phyloP scores from a whole-genome alignment of 2,329 filamentous ascomycete genomes.

The Venturia effusa region DNA sequence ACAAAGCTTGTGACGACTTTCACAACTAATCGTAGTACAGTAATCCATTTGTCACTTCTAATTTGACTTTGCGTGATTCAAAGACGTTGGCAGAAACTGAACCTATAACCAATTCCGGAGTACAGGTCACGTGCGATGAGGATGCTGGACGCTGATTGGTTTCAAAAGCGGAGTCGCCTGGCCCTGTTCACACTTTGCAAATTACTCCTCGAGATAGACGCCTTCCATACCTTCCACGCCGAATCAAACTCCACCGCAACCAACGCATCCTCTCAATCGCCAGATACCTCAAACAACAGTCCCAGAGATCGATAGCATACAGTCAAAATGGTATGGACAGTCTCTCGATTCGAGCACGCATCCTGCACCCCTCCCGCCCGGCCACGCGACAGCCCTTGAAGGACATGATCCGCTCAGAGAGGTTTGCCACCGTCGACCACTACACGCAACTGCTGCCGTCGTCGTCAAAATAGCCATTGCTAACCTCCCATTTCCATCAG shows the following conservation, averaged over 20 bases:
- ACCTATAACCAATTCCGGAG: no score
- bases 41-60: no score
- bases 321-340: background rate
- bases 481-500: constrained; percentile 36
- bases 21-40: no score
- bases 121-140: background rate
- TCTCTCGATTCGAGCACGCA: background rate
- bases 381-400: background rate
- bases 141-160: background rate
- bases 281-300: background rate
- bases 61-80: no score
- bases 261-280: background rate
- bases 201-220: no score
- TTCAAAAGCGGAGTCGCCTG: background rate
- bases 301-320: background rate
- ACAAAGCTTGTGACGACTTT: no score
- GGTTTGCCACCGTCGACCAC: background rate
- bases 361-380: background rate
- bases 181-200: background rate
- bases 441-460: background rate
- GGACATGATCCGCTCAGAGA: background rate
- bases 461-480: constrained; percentile 10
- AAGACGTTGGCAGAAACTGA: no score
- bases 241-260: background rate
- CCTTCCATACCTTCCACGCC: background rate